phyloP scores from a whole-genome alignment of 169 alveolate species.

The Plasmodium chabaudi region DNA sequence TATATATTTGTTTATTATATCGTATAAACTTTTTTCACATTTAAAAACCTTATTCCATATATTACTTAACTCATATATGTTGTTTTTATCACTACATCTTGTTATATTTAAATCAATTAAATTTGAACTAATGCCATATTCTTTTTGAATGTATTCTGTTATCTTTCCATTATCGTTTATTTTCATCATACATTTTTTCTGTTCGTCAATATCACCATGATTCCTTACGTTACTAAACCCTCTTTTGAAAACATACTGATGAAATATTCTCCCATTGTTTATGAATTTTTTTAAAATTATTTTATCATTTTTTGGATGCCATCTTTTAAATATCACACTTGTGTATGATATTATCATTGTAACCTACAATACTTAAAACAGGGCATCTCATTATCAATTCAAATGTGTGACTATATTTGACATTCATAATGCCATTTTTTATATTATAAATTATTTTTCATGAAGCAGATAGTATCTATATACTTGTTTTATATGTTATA shows the following conservation, averaged over 20 bases:
- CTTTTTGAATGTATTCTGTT: slow-evolving; percentile 12
- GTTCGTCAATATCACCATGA: not conserved
- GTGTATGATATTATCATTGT: slow-evolving; percentile 23
- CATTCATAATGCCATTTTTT: too few species aligned
- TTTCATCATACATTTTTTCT: not conserved
- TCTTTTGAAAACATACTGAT: slow-evolving; percentile 3
- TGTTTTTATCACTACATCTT: slow-evolving; percentile 1
- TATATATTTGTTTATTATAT: slow-evolving; percentile 45
- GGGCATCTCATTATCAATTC: not conserved
- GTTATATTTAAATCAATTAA: slow-evolving; percentile 12
- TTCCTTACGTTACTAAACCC: not conserved
- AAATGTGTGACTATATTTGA: too few species aligned
- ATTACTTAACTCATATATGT: slow-evolving; percentile 18
- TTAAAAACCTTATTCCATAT: slow-evolving; percentile 50
- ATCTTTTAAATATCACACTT: slow-evolving; percentile 1
- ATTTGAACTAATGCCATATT: slow-evolving; percentile 22
- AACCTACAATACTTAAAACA: not conserved
- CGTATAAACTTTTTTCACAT: slow-evolving; percentile 52
- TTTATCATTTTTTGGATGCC: not conserved
- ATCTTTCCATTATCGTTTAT: not conserved
- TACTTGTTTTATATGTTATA: too few species aligned
- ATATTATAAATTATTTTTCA: too few species aligned
- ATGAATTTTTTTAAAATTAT: not conserved
- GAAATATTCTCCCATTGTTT: not conserved
- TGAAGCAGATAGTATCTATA: too few species aligned